Evolutionary conservation across 371 early-diverging fungal genomes (phyloP).

Genomic region (Circinella umbellata): DNA sequence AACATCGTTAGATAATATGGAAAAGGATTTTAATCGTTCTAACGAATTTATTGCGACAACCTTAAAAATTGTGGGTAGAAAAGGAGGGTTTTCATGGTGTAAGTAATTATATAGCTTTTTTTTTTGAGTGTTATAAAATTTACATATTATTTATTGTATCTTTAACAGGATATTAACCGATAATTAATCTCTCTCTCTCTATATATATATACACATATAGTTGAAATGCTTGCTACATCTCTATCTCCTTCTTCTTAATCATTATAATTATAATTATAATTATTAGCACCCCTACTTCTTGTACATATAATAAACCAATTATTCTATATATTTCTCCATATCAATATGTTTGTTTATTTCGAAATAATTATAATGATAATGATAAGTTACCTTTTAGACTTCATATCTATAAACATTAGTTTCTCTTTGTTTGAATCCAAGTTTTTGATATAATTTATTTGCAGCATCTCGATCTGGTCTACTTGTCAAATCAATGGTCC

Average conservation of each 20-base stretch:
- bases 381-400: background rate
- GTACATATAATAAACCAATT: too few species aligned
- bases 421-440: conserved; percentile 50
- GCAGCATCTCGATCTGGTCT: conserved; percentile 50
- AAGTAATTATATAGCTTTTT: conserved; percentile 21
- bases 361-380: too few species aligned
- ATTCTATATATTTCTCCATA: background rate
- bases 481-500: conserved; percentile 50
- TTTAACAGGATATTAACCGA: background rate
- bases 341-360: background rate
- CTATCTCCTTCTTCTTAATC: conserved; percentile 11
- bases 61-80: conserved; percentile 40
- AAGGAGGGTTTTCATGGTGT: conserved; percentile 51
- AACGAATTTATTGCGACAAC: conserved; percentile 46
- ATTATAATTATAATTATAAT: background rate
- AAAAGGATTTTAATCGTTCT: conserved; percentile 38
- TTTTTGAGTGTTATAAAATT: too few species aligned
- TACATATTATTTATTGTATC: too few species aligned
- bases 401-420: conserved; percentile 50
- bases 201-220: background rate
- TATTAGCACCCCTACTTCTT: too few species aligned
- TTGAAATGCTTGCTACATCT: conserved; percentile 17
- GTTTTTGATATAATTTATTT: conserved; percentile 45
- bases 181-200: background rate
- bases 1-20: conserved; percentile 25